Base-by-base conservation (phyloP, 2,329 filamentous ascomycete genomes). In the Trichoderma harzianum region DNA sequence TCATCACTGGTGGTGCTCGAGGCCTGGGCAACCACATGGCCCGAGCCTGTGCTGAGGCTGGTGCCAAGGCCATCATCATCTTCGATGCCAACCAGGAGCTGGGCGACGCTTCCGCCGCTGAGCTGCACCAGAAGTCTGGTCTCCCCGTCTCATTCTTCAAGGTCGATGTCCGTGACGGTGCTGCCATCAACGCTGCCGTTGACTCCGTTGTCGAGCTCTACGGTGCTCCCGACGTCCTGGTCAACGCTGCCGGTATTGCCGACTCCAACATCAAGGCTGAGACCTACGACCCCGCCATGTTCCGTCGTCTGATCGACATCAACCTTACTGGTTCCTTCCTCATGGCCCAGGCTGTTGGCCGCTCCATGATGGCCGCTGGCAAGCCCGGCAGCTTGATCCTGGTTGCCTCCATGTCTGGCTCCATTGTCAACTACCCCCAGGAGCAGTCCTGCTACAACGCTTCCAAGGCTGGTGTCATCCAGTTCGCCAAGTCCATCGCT, bases 211-310 rank as follows among this genome's bases (percentile, higher is more conserved):
- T 89, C 57, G 85, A 89, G 73, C 85, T 90, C 74, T 92, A 91
- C 76, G 92, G 92, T 68, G 84, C 87, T 12, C 88, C 93, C 14
- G 91, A 95, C 77, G 89, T 93, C 36, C 85, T 95, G n/a, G 87
- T 95, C 83, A 94, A 93, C 84, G 90, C 91, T 63, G 92, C 92
- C 60, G 92, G 92, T 79, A 93, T 95, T 74, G 92, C 92, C 74
- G 92, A 94, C 81, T 94, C 92, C 80, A 94, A 94, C 86, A 92
- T 94, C 84, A 92, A 92, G 81, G 92, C 92, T 64, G 92, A 94
- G 86, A 89, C 86, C 24, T 94, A 95, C 83, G 89, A 93, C 79
- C 86, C 88, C 32, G 88, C 90, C 80, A 93, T 92, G 87, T 95
- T 93, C 87, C 90, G 91, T 63, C 89, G 90, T 70, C 87, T 94